Base-by-base conservation (phyloP, 495 filamentous ascomycete genomes). In the Xylaria venustula region DNA sequence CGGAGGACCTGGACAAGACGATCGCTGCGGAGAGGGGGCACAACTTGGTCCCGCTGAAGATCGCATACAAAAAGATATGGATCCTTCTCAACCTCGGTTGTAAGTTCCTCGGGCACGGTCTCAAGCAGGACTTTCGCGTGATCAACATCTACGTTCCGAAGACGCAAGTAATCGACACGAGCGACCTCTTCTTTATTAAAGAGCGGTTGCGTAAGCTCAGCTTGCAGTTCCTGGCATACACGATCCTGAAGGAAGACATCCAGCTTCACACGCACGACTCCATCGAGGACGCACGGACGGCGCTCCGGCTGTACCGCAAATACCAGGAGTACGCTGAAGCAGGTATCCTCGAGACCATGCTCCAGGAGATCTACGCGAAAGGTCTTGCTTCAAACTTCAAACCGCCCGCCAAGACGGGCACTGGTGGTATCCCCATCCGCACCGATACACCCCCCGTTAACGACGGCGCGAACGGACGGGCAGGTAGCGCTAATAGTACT, bases 31-130 rank as follows among this genome's bases (percentile, higher is more conserved):
- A 71, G 50, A 64, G 62, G 53, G 69, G 69, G 9, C 92, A 95
- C 74, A 88, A 90, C 54, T 82, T 97, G 0, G 90, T 98, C 7
- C 81, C 88, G 9, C 80, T 97, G 28, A 99, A 98, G 72, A 84
- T 86, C 17, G 93, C 92, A 7, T 98, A 98, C 79, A 99, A 98
- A 71, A 96, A 96, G 68, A 86, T 99, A 28, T 99, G 94, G 94
- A 82, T 98, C 12, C 85, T 99, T 7, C 83, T 98, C 8, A 98
- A 99, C 70, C 81, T 97, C 1, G 94, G 95, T 28, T 96, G 91
- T 74, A 80, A 89, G 46, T 99, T 99, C 73, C 85, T 99, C 28
- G 94, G 94, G 7, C 94, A 99, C 71, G 91, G 92, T 8, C 77
- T 99, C 23, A 86, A 87, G 49, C 92, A 93, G 54, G 94, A 99